Conservation (phyloP, 768 basidiomycete genomes). For the Phaeotremella fagi region DNA sequence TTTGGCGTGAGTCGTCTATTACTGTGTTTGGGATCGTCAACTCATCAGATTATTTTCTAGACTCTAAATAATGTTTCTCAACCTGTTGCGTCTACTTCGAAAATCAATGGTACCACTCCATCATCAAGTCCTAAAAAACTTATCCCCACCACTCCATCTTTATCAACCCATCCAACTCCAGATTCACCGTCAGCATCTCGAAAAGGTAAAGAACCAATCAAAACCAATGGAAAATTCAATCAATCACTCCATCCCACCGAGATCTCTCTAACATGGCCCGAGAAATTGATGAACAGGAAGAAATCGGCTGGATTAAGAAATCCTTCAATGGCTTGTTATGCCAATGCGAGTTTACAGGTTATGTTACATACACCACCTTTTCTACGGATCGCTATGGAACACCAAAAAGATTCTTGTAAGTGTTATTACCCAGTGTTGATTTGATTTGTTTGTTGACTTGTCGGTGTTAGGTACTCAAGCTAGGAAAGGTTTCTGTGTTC, state of each 20-base stretch:
- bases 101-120: not conserved
- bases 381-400: slow-evolving; percentile 20
- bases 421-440: not conserved
- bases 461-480: not conserved
- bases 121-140: not conserved
- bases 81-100: not conserved
- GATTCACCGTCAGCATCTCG: not conserved
- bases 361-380: slow-evolving; percentile 88
- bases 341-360: slow-evolving; percentile 91
- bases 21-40: not conserved
- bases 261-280: slow-evolving; percentile 24
- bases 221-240: not conserved
- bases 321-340: slow-evolving; percentile 88
- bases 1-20: not conserved
- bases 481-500: slow-evolving; percentile 64
- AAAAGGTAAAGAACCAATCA: not conserved
- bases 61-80: no score
- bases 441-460: not conserved
- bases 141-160: not conserved
- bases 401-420: no score
- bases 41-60: not conserved
- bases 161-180: not conserved
- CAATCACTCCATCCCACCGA: not conserved
- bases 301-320: slow-evolving; percentile 63
- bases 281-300: slow-evolving; percentile 4